Base-by-base conservation (phyloP, 2,329 filamentous ascomycete species). In the Exophiala calicioides region DNA sequence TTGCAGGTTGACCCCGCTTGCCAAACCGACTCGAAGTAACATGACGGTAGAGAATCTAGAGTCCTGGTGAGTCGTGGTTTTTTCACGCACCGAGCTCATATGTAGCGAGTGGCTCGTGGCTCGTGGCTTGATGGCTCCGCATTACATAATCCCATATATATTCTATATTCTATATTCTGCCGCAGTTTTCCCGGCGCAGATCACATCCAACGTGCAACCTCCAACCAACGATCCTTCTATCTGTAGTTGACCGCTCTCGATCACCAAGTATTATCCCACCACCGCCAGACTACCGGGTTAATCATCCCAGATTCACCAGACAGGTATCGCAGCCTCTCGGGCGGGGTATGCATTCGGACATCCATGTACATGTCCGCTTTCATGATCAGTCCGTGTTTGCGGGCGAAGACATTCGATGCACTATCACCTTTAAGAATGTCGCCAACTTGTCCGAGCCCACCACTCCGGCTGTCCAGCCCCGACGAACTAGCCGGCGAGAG, bases 321-420 rank as follows among this genome's bases (percentile, higher is more conserved):
- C 23, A 24, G 30, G 23, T 10, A 26, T 18, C 23, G 20, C 16
- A 36, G 47, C 47, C 47, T 37, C 29, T 8, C 12, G 8, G 47
- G 29, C 50, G 44, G 41, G 52, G 48, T 29, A 74, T 75, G 67
- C 71, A 73, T 65, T 80, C 77, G 70, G 91, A 94, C 74, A 89
- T 98, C 66, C 87, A 90, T 68, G 91, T 96, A 69, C 95, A 91
- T 68, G 88, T 98, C 68, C 84, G 85, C 72, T 98, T 91, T 87
- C 86, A 89, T 67, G 88, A 95, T 65, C 84, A 91, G 68, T 90
- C 88, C 53, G 88, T 98, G 61, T 98, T 97, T 71, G 88, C 93
- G 47, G 93, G 93, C 69, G 93, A 98, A 75, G 86, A 95, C 64
- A 81, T 97, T 63, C 88, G 90, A 72, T 97, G 93, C 71, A 90